These are phyloP conservation scores for Scheffersomyces stipitis DNA, from an alignment of 805 yeast genomes.

Conservation along the genomic window DNA sequence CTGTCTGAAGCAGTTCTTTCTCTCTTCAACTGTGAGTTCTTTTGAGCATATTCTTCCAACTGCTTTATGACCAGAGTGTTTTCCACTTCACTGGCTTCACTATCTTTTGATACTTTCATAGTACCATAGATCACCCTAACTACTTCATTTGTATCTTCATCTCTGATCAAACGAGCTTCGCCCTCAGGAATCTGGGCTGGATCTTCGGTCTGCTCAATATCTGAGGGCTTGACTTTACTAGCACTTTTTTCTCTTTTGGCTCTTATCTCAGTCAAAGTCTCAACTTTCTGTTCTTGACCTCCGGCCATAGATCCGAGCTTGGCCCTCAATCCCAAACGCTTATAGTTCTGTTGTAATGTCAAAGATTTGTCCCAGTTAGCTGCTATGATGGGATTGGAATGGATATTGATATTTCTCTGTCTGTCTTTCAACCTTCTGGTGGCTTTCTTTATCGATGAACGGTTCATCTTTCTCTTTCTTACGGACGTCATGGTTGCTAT, in stretches of 20 bases:
- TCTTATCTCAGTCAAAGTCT: conserved; percentile 33
- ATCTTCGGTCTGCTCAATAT: conserved; percentile 45
- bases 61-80: conserved; percentile 62
- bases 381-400: conserved; percentile 78
- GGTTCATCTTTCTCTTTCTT: conserved; percentile 81
- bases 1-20: conserved; percentile 65
- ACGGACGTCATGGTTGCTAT: conserved; percentile 70
- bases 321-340: conserved; percentile 71
- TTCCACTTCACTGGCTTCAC: conserved; percentile 27
- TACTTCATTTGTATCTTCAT: conserved; percentile 63
- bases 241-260: conserved; percentile 28
- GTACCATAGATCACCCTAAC: conserved; percentile 69
- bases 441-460: conserved; percentile 66
- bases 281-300: conserved; percentile 67
- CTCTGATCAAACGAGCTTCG: conserved; percentile 73
- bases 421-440: conserved; percentile 71
- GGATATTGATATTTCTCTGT: conserved; percentile 63
- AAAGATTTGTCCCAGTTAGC: conserved; percentile 85
- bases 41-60: conserved; percentile 53
- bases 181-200: conserved; percentile 71
- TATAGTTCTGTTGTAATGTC: conserved; percentile 85
- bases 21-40: conserved; percentile 47
- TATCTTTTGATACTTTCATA: conserved; percentile 32
- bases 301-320: conserved; percentile 72
- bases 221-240: conserved; percentile 36